phyloP scores from a whole-genome alignment of 495 filamentous ascomycete species.

The Trypethelium eluteriae region DNA sequence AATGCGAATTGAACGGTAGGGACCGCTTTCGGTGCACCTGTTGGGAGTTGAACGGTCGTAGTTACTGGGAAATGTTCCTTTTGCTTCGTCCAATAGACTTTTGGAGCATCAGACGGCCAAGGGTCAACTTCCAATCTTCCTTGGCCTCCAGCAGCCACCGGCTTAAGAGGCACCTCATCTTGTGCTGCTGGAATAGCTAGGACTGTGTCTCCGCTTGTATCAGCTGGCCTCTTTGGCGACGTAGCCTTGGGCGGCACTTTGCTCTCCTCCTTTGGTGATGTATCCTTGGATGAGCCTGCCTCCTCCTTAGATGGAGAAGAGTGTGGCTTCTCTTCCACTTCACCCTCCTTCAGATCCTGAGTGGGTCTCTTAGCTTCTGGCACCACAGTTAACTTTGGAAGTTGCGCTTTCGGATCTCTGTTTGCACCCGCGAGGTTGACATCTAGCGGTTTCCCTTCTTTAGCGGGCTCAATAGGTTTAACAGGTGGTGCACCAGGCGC shows the following conservation, averaged over 20 bases:
- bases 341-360: slow-evolving; percentile 1
- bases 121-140: slow-evolving; percentile 17
- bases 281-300: slow-evolving; percentile 5
- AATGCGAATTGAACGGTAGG: slow-evolving; percentile 58
- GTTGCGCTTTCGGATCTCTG: not conserved
- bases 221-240: not conserved
- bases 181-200: not conserved
- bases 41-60: slow-evolving; percentile 68
- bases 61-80: slow-evolving; percentile 29
- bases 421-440: not conserved
- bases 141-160: slow-evolving; percentile 7
- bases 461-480: slow-evolving; percentile 1
- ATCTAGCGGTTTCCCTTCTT: slow-evolving; percentile 4
- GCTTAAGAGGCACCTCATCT: slow-evolving; percentile 9
- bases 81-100: slow-evolving; percentile 21
- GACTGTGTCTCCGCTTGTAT: not conserved
- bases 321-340: slow-evolving; percentile 7
- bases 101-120: not conserved
- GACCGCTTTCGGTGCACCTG: slow-evolving; percentile 57
- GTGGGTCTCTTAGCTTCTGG: slow-evolving; percentile 5
- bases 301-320: not conserved
- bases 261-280: too few relatives aligned
- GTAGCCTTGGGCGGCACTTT: not conserved
- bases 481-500: not conserved
- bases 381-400: not conserved